Percentiles rank a stretch among this genome's conserved stretches.
Evolutionary conservation across 441 rosid genomes (phyloP).

Genomic region (Erodium texanum): DNA sequence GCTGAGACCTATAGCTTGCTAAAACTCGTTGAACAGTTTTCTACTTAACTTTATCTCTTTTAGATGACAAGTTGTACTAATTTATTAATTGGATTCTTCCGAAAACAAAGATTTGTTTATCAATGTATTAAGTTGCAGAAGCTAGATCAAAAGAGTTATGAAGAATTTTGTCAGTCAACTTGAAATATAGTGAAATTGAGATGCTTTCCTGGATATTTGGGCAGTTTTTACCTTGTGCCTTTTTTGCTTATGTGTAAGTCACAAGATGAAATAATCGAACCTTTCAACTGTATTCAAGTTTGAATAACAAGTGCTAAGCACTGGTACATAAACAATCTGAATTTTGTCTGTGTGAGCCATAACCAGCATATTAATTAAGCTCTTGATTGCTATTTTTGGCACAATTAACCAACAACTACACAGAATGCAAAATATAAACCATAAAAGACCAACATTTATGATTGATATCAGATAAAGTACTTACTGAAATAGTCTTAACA

Average conservation of each 20-base stretch:
- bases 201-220: no score
- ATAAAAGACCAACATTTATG: background rate
- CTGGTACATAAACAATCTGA: background rate
- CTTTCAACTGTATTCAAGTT: no score
- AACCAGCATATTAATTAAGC: no score
- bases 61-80: slow-evolving; percentile 7
- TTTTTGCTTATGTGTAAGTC: no score
- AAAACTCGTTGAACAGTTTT: slow-evolving; percentile 54
- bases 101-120: background rate
- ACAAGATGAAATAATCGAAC: no score
- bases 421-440: background rate
- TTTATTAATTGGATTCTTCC: slow-evolving; percentile 14
- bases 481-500: background rate
- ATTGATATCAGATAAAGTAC: background rate
- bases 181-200: no score
- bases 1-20: slow-evolving; percentile 78
- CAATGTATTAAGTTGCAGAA: slow-evolving; percentile 7
- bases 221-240: no score
- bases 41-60: slow-evolving; percentile 19
- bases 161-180: no score
- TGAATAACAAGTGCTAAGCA: background rate
- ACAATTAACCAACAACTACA: no score
- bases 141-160: background rate
- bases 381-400: no score
- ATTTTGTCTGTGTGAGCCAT: background rate